Evolutionary conservation across 768 basidiomycete genomes (phyloP).

Genomic region (Tulasnella calospora): DNA sequence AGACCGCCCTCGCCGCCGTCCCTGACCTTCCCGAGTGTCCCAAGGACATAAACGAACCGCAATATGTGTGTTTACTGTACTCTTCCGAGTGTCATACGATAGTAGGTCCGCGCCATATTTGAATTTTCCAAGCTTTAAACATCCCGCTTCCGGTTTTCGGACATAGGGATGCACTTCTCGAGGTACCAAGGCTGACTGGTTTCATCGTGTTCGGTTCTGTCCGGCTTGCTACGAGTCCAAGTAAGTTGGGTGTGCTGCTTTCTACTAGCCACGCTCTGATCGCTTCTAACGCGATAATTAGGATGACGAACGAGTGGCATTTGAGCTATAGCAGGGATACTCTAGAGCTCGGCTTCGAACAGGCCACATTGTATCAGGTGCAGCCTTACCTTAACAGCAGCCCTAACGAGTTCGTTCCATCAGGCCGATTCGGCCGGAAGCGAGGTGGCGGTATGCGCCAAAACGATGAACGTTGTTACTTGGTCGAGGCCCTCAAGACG

Average conservation of each 20-base stretch:
- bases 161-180: background rate
- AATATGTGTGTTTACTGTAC: constrained; percentile 25
- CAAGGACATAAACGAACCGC: constrained; percentile 20
- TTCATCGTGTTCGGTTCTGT: background rate
- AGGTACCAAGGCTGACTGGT: constrained; percentile 4
- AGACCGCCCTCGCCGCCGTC: background rate
- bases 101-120: background rate
- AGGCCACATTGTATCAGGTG: background rate
- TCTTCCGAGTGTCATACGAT: constrained; percentile 14
- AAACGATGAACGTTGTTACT: background rate
- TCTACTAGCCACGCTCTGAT: background rate
- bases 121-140: background rate
- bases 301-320: background rate
- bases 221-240: background rate
- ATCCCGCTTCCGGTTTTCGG: background rate
- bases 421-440: background rate
- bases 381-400: background rate
- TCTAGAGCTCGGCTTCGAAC: background rate
- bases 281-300: background rate
- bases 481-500: background rate
- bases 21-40: constrained; percentile 20
- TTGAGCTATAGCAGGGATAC: background rate
- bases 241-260: background rate
- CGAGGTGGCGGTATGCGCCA: background rate
- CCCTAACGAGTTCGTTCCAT: background rate